These are phyloP conservation scores for Fusarium goolgardi DNA, from an alignment of 2,329 filamentous ascomycete species.

Conservation along the genomic window DNA sequence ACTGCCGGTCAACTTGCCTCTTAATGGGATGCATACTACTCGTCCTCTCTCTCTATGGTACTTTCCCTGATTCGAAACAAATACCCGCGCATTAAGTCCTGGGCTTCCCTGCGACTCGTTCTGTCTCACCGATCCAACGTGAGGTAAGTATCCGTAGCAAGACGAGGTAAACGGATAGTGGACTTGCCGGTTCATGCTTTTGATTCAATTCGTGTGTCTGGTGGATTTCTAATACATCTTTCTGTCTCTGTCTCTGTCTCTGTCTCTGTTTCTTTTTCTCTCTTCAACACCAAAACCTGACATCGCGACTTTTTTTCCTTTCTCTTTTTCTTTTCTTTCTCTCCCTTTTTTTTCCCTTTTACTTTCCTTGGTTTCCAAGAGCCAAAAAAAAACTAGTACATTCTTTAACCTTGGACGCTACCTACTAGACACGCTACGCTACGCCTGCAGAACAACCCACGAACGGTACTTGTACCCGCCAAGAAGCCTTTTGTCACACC, in stretches of 20 bases:
- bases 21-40: constrained; percentile 14
- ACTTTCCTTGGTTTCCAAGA: background rate
- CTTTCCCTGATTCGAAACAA: constrained; percentile 38
- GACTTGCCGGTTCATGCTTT: constrained; percentile 28
- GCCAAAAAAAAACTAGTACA: background rate
- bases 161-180: constrained; percentile 23
- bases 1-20: constrained; percentile 10
- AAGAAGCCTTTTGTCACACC: constrained; percentile 34
- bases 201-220: constrained; percentile 8
- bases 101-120: constrained; percentile 33
- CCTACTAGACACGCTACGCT: constrained; percentile 1
- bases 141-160: constrained; percentile 13
- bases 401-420: background rate
- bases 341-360: constrained; percentile 2
- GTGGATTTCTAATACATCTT: constrained; percentile 2
- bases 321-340: background rate
- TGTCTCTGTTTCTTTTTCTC: background rate
- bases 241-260: background rate
- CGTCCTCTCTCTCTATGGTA: background rate
- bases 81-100: constrained; percentile 29
- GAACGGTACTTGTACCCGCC: constrained; percentile 21
- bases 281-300: constrained; percentile 4
- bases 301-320: background rate
- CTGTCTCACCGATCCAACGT: constrained; percentile 32
- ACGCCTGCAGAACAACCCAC: constrained; percentile 2